Evolutionary conservation across 208 protist species (phyloP), one percentile per base, ranked within the genome.

Genomic region (Trypanosoma avium): DNA sequence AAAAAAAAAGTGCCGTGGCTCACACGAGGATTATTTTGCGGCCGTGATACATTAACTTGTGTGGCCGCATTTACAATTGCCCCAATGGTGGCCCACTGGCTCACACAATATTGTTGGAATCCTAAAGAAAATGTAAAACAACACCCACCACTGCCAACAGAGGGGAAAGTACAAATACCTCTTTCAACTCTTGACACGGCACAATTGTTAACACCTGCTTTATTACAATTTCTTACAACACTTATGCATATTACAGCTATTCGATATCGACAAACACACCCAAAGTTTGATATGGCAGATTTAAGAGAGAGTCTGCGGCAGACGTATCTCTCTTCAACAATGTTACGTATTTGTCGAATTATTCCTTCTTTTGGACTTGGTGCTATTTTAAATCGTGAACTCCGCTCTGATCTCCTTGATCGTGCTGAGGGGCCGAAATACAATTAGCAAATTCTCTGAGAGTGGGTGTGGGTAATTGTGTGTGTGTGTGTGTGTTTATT

Each of bases 181-280:
- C 53, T 94, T 21, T 82, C 82, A 22, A 83, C 74, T 12, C 66
- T 67, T 0, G 85, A 94, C 70, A 73, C 68, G 36, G 84, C 81
- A 42, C 88, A 94, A 70, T 75, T 94, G 10, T 13, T 87, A 33
- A 92, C 85, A 2, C 88, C 88, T 13, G 84, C 82, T 13, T 54
- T 82, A 21, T 70, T 94, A 38, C 88, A 94, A 73, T 82, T 90
- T 21, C 35, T 92, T 15, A 94, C 88, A 43, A 94, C 88, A 33
- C 70, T 92, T 6, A 61, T 94, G 55, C 88, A 94, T 72, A 94
- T 94, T 52, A 77, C 79, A 10, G 88, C 88, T 19, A 94, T 94
- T 56, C 88, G 88, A 4, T 94, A 94, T 65, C 74, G 82, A n/a
- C 88, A 94, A 72, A 89, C 84, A 10, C 86, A 94, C 68, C 88